Conservation (phyloP, 192 early-diverging fungal genomes). For the Anaeromyces robustus region DNA sequence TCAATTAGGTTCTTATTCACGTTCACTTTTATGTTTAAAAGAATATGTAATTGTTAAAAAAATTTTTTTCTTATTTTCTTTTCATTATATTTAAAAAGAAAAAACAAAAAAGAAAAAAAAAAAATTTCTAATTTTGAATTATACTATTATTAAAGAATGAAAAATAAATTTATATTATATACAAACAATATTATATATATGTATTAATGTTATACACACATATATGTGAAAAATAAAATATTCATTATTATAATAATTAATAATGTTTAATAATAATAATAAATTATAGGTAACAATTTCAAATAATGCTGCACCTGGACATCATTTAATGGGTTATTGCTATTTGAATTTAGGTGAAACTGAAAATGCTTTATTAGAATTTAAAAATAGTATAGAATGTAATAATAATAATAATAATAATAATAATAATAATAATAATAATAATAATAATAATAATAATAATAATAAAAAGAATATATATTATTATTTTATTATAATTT, state of each 20-base stretch:
- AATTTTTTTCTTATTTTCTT: background rate
- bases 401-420: background rate
- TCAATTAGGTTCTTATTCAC: conserved; percentile 36
- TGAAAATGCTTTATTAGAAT: conserved; percentile 30
- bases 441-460: background rate
- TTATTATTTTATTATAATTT: too few species aligned
- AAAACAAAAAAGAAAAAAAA: too few species aligned
- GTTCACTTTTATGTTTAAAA: conserved; percentile 34
- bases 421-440: too few species aligned
- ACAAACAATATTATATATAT: too few species aligned
- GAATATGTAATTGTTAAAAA: conserved; percentile 20
- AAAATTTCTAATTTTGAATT: too few species aligned
- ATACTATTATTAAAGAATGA: too few species aligned
- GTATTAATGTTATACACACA: too few species aligned
- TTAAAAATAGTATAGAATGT: conserved; percentile 45
- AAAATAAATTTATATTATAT: too few species aligned
- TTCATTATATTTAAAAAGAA: background rate
- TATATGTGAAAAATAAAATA: background rate
- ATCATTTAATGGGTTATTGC: conserved; percentile 42
- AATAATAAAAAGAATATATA: too few species aligned
- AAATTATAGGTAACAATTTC: conserved; percentile 28
- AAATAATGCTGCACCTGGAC: conserved; percentile 20
- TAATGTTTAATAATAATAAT: too few species aligned
- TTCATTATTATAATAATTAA: too few species aligned
- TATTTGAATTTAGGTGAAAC: conserved; percentile 31